A percentile compares a stretch with the other conserved stretches of the same genome.
Conservation (phyloP, 176 grass and related monocot genomes). For the Bonia amplexicaulis region DNA sequence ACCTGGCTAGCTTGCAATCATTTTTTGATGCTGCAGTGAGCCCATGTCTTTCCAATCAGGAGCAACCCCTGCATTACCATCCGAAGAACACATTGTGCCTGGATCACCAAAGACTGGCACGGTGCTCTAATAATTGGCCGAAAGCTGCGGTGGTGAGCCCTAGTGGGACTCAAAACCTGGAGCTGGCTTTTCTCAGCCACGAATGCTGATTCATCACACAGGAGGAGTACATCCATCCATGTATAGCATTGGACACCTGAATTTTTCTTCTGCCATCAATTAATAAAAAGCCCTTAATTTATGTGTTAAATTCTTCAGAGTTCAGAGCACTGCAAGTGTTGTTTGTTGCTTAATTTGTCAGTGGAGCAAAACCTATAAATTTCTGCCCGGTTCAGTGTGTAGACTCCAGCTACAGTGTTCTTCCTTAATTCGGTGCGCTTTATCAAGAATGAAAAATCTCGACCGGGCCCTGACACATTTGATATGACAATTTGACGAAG, state of each 20-base stretch:
- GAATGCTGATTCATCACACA: slow-evolving; percentile 20
- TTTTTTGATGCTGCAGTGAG: slow-evolving; percentile 47
- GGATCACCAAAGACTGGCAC: slow-evolving; percentile 38
- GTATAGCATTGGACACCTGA: neutral
- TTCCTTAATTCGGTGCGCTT: neutral
- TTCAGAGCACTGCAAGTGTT: neutral
- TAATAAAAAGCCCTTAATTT: neutral
- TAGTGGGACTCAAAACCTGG: neutral
- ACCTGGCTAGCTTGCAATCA: slow-evolving; percentile 29
- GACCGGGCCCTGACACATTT: neutral
- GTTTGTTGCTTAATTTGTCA: neutral
- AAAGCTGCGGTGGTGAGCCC: slow-evolving; percentile 39
- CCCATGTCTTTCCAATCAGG: slow-evolving; percentile 38
- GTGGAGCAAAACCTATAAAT: neutral
- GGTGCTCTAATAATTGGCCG: slow-evolving; percentile 46
- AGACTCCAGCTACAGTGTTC: neutral
- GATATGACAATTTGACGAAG: neutral
- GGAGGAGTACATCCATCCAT: neutral
- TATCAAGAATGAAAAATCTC: neutral
- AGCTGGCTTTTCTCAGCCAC: slow-evolving; percentile 16
- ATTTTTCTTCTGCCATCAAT: neutral
- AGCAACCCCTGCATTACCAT: slow-evolving; percentile 39
- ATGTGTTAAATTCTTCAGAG: neutral
- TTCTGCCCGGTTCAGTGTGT: neutral
- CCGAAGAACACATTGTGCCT: slow-evolving; percentile 43